A percentile compares a stretch with the other conserved stretches of the same genome.
Evolutionary conservation across 495 filamentous ascomycete species (phyloP).

Genomic region (Xylaria intraflava): DNA sequence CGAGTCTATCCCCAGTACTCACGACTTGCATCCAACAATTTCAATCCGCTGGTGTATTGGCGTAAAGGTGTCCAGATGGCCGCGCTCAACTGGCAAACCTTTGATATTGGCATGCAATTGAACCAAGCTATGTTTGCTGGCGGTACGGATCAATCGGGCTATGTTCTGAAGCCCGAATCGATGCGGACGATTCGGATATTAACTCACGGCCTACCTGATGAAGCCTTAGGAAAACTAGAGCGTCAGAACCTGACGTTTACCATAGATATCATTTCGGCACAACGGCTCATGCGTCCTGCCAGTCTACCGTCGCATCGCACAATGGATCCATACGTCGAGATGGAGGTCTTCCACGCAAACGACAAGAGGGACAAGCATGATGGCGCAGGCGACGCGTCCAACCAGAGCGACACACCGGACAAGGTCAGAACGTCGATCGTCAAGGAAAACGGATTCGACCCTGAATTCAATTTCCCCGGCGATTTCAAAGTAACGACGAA

Average conservation of each 20-base stretch:
- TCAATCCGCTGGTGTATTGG: slow-evolving; percentile 89
- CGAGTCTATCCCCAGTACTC: slow-evolving; percentile 81
- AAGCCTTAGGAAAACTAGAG: slow-evolving; percentile 50
- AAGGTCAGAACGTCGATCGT: slow-evolving; percentile 71
- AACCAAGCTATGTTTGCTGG: slow-evolving; percentile 99
- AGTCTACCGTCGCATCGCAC: slow-evolving; percentile 60
- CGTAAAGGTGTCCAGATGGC: slow-evolving; percentile 93
- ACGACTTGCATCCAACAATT: slow-evolving; percentile 81
- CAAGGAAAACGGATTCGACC: slow-evolving; percentile 85
- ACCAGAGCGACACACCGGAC: slow-evolving; percentile 55
- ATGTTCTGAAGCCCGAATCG: slow-evolving; percentile 86
- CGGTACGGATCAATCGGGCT: slow-evolving; percentile 78
- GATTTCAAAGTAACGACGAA: slow-evolving; percentile 76
- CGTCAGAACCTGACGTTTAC: slow-evolving; percentile 75
- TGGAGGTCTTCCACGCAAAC: slow-evolving; percentile 90
- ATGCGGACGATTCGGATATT: slow-evolving; percentile 56
- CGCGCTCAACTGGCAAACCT: slow-evolving; percentile 97
- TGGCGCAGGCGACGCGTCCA: slow-evolving; percentile 41
- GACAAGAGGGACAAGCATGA: slow-evolving; percentile 61
- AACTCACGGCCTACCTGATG: slow-evolving; percentile 38
- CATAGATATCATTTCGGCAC: slow-evolving; percentile 86
- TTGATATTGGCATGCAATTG: slow-evolving; percentile 87
- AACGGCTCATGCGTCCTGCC: slow-evolving; percentile 81
- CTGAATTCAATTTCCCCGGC: slow-evolving; percentile 66
- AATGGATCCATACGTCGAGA: slow-evolving; percentile 87